Evolutionary conservation across 1,284 basidiomycete genomes (phyloP).

Genomic region (Dichomitus squalens): DNA sequence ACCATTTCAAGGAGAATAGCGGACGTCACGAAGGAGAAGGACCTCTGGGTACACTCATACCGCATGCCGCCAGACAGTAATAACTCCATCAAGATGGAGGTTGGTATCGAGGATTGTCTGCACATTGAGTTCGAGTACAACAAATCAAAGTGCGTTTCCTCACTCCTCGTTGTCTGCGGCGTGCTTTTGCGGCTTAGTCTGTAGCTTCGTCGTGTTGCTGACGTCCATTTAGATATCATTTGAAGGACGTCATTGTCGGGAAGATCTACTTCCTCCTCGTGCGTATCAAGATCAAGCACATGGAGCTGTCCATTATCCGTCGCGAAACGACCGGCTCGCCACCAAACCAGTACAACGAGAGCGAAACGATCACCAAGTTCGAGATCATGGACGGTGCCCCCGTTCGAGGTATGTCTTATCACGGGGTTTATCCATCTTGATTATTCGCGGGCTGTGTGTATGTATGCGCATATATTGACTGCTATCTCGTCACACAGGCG

Average conservation of each 20-base stretch:
- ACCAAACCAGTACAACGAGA: slow-evolving; percentile 99
- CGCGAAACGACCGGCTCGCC: slow-evolving; percentile 95
- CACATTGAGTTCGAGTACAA: slow-evolving; percentile 99
- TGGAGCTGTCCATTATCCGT: slow-evolving; percentile 98
- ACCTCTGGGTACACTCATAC: slow-evolving; percentile 98
- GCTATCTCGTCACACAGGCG: slow-evolving; percentile 54
- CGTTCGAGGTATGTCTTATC: slow-evolving; percentile 68
- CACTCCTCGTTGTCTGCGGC: neutral
- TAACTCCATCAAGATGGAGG: slow-evolving; percentile 99
- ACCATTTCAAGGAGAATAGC: slow-evolving; percentile 90
- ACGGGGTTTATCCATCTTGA: too few relatives aligned
- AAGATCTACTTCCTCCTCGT: slow-evolving; percentile 99
- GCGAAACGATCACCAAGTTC: slow-evolving; percentile 98
- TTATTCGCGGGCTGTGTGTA: too few relatives aligned
- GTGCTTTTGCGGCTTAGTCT: neutral
- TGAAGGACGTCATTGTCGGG: slow-evolving; percentile 99
- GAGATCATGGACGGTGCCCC: slow-evolving; percentile 99
- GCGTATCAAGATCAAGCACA: slow-evolving; percentile 99
- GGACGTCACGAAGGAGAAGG: slow-evolving; percentile 90
- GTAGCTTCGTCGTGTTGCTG: neutral
- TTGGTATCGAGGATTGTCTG: slow-evolving; percentile 97
- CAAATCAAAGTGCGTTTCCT: slow-evolving; percentile 85
- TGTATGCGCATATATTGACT: neutral
- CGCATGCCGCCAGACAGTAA: slow-evolving; percentile 98
- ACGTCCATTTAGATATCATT: slow-evolving; percentile 74